A percentile compares a stretch with the other conserved stretches of the same genome.
Conservation (phyloP, 169 alveolate species). For the Eimeria sp. region DNA sequence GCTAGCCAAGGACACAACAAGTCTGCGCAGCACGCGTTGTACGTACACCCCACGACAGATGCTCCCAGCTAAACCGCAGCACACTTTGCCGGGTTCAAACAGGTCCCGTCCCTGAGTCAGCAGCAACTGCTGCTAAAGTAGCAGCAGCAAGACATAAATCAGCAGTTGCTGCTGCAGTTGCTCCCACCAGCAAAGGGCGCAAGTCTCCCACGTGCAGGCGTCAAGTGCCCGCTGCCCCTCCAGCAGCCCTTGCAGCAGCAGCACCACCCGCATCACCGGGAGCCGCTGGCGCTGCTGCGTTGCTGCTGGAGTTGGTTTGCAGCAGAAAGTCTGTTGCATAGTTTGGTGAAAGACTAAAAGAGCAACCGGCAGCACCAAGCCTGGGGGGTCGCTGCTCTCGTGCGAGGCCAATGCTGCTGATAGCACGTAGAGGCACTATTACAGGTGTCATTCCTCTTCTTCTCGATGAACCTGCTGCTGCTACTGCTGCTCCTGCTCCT, state of each 20-base stretch:
- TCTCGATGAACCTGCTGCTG: neutral
- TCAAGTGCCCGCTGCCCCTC: neutral
- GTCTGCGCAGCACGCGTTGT: too few relatives aligned
- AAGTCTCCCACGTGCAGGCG: neutral
- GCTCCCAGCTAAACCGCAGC: too few relatives aligned
- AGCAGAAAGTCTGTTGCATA: constrained; percentile 37
- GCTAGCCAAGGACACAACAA: too few relatives aligned
- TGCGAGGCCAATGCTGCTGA: constrained; percentile 6
- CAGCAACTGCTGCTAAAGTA: too few relatives aligned
- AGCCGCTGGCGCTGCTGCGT: too few relatives aligned
- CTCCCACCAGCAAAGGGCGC: too few relatives aligned
- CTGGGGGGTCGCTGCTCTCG: constrained; percentile 2
- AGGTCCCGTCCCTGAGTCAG: too few relatives aligned
- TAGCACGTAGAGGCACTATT: constrained; percentile 29
- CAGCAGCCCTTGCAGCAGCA: neutral
- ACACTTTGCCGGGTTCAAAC: too few relatives aligned
- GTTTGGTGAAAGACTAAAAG: constrained; percentile 14
- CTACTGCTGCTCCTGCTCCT: constrained; percentile 51
- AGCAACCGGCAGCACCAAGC: neutral
- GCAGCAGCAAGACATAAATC: too few relatives aligned
- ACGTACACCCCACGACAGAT: too few relatives aligned
- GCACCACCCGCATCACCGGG: neutral
- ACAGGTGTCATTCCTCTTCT: constrained; percentile 4
- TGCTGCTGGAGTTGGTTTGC: neutral
- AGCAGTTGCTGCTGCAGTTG: too few relatives aligned